Percentiles rank a stretch among this genome's conserved stretches.
Conservation (phyloP, 164 flowering plant genomes). For the Piper betle region DNA sequence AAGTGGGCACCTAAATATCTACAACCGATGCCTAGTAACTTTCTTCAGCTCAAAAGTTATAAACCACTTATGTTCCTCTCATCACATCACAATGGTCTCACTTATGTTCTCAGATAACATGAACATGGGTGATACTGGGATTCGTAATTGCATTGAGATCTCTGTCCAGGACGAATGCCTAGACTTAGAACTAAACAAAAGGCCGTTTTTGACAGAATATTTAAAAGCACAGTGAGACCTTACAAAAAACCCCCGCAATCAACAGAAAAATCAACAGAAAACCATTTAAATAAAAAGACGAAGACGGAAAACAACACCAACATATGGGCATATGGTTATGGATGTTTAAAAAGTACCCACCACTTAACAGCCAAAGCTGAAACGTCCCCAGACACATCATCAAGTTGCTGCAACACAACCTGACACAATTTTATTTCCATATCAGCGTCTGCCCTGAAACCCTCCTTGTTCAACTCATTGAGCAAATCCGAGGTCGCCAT, state of each 20-base stretch:
- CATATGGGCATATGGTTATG: background rate
- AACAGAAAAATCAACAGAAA: background rate
- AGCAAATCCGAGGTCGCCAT: conserved; percentile 99
- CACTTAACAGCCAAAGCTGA: conserved; percentile 98
- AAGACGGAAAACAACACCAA: no score
- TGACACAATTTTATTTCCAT: conserved; percentile 63
- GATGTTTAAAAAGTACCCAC: conserved; percentile 16
- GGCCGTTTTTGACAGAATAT: background rate
- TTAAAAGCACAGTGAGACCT: background rate
- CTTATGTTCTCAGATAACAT: no score
- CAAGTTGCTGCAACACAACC: conserved; percentile 80
- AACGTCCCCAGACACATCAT: conserved; percentile 97
- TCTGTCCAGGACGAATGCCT: background rate
- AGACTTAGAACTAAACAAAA: background rate
- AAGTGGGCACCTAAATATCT: no score
- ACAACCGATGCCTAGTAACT: no score
- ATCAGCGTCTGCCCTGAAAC: conserved; percentile 66
- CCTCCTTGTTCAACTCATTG: conserved; percentile 75
- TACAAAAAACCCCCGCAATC: background rate
- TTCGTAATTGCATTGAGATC: no score
- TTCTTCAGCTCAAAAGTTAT: no score
- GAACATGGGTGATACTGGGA: no score
- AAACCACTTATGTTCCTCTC: no score
- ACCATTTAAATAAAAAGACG: no score
- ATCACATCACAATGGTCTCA: no score